These are phyloP conservation scores for Ophiostoma sp. DNA, from an alignment of 2,329 filamentous ascomycete genomes.

Conservation along the genomic window DNA sequence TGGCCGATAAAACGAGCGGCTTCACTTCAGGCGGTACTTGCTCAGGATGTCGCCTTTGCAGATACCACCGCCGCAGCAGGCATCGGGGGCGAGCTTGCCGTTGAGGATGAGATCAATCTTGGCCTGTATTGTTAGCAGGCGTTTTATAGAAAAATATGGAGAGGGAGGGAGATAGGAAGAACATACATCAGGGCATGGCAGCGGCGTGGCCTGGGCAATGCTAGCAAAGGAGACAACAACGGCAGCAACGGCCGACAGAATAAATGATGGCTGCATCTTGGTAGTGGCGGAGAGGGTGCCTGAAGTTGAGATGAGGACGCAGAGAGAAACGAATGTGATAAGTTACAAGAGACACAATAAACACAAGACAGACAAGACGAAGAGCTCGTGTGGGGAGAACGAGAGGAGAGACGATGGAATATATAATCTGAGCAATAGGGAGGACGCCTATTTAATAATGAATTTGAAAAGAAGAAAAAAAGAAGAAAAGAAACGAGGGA, in stretches of 20 bases:
- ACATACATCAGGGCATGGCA: constrained; percentile 39
- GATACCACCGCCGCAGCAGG: constrained; percentile 50
- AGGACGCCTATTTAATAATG: neutral
- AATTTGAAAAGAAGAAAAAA: neutral
- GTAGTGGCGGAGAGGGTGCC: neutral
- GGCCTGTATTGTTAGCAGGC: constrained; percentile 26
- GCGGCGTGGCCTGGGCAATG: constrained; percentile 33
- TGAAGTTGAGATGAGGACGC: neutral
- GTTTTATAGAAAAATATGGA: neutral
- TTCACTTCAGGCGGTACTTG: constrained; percentile 18
- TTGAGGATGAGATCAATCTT: constrained; percentile 43
- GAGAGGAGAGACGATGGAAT: constrained; percentile 1
- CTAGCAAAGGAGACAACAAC: constrained; percentile 29
- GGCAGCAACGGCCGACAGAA: constrained; percentile 27
- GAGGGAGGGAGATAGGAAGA: neutral
- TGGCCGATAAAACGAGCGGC: neutral
- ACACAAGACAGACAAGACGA: neutral
- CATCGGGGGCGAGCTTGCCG: constrained; percentile 43
- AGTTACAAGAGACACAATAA: neutral
- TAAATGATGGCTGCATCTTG: constrained; percentile 29
- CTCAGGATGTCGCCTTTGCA: constrained; percentile 48
- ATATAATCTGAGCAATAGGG: neutral
- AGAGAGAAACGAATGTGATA: neutral
- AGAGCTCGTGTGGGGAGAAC: neutral
- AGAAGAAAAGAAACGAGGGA: neutral